Evolutionary conservation across 75 land plant species (phyloP).

Genomic region (Picea glauca): DNA sequence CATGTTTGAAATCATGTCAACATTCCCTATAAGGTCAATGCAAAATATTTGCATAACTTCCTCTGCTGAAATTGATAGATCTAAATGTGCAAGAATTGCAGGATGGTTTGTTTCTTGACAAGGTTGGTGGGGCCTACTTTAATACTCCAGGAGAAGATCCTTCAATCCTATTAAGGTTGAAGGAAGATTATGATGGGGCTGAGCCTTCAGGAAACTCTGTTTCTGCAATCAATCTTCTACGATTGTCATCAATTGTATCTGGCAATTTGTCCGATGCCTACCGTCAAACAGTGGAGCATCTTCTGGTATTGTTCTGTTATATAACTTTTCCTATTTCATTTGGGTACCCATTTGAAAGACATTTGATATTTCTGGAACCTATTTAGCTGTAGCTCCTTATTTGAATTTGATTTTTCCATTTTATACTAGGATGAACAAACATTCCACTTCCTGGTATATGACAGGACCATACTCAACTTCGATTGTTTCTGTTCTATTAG

Average conservation of each 20-base stretch:
- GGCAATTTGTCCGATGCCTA: constrained; percentile 44
- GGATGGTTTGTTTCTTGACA: constrained; percentile 91
- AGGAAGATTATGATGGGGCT: constrained; percentile 98
- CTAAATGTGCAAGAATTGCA: constrained; percentile 19
- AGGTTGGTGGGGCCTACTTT: constrained; percentile 85
- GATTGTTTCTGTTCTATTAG: too few relatives aligned
- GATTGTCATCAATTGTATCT: constrained; percentile 57
- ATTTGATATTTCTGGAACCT: not conserved
- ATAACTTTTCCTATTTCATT: not conserved
- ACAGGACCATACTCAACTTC: too few relatives aligned
- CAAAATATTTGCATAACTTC: too few relatives aligned
- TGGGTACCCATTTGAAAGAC: not conserved
- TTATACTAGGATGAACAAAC: too few relatives aligned
- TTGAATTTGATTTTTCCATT: not conserved
- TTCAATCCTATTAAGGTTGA: constrained; percentile 85
- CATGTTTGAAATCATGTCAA: too few relatives aligned
- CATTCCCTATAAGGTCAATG: too few relatives aligned
- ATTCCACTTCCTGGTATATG: too few relatives aligned
- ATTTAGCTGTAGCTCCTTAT: not conserved
- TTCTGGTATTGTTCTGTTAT: constrained; percentile 53
- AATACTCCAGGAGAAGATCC: constrained; percentile 96
- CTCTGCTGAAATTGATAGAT: not conserved
- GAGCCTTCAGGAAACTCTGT: constrained; percentile 99
- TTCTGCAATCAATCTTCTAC: constrained; percentile 81
- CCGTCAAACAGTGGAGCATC: constrained; percentile 72